A percentile compares a stretch with the other conserved stretches of the same genome.
Conservation (phyloP, 129 eudicot genomes). For the Escallonia herrerae region DNA sequence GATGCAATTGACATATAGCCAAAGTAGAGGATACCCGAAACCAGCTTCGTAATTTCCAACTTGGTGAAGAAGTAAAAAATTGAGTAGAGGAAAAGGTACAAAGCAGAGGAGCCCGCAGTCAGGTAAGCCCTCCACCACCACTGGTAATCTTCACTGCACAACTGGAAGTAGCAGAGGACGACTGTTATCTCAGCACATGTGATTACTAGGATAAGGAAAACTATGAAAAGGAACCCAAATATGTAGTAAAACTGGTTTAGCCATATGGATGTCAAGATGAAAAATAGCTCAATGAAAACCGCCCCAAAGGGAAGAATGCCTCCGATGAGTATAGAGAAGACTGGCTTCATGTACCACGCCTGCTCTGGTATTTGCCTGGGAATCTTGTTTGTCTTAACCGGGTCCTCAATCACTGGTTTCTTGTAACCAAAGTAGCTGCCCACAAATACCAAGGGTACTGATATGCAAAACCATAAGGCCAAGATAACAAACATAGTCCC, state of each 20-base stretch:
- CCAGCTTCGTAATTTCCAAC: conserved; percentile 71
- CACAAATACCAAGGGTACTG: conserved; percentile 92
- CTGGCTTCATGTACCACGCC: conserved; percentile 94
- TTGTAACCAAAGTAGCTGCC: conserved; percentile 91
- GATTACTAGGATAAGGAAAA: conserved; percentile 67
- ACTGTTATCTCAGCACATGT: conserved; percentile 83
- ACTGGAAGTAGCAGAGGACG: conserved; percentile 79
- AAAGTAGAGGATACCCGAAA: conserved; percentile 73
- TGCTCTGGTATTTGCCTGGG: conserved; percentile 92
- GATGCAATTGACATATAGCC: conserved; percentile 82
- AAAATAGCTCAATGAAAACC: conserved; percentile 83
- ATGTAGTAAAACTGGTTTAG: conserved; percentile 87
- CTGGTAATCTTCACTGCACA: conserved; percentile 85
- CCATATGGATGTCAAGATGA: conserved; percentile 87
- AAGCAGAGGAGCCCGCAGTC: conserved; percentile 82
- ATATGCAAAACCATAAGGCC: conserved; percentile 86
- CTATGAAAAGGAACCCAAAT: conserved; percentile 85
- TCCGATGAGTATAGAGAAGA: conserved; percentile 78
- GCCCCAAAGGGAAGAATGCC: conserved; percentile 95
- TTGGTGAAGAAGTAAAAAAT: conserved; percentile 76
- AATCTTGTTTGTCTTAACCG: conserved; percentile 84
- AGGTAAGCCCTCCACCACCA: conserved; percentile 98
- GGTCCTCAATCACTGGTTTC: conserved; percentile 79
- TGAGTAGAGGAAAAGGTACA: conserved; percentile 81
- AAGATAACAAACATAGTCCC: conserved; percentile 92